These are phyloP conservation scores for Trametes sp. DNA, from an alignment of 1,284 basidiomycete genomes.

Conservation along the genomic window DNA sequence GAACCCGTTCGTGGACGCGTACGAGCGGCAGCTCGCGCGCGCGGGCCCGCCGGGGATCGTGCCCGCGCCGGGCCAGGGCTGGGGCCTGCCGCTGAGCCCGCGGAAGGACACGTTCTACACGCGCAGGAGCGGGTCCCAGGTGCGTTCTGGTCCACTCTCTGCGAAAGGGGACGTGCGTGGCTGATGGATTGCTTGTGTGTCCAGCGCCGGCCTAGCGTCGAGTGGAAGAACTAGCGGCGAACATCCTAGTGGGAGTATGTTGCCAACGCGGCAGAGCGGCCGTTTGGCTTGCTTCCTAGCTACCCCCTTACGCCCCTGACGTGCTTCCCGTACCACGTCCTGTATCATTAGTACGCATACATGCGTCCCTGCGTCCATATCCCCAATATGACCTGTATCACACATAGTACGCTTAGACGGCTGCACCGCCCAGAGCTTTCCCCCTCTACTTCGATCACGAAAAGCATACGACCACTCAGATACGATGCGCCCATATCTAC, in stretches of 20 bases:
- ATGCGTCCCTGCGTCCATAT: not conserved
- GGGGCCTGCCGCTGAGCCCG: conserved; percentile 10
- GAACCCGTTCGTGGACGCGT: conserved; percentile 13
- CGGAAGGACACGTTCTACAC: conserved; percentile 30
- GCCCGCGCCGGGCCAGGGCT: conserved; percentile 3
- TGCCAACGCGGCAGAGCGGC: no score
- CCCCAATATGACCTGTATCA: conserved; percentile 1
- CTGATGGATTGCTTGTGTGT: not conserved
- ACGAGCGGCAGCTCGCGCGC: conserved; percentile 1
- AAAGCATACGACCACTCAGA: not conserved
- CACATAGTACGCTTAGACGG: conserved; percentile 16
- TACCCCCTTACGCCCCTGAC: not conserved
- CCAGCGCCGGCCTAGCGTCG: conserved; percentile 30
- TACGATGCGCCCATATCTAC: not conserved
- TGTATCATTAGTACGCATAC: conserved; percentile 21
- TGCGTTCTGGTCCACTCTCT: conserved; percentile 15
- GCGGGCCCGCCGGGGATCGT: conserved; percentile 7
- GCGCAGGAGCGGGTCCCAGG: conserved; percentile 20
- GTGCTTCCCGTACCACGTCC: conserved; percentile 2
- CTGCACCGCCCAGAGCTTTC: not conserved
- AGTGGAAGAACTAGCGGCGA: conserved; percentile 23
- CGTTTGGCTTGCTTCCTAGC: not conserved
- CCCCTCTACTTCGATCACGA: not conserved
- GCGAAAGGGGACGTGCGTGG: not conserved
- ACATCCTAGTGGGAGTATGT: not conserved